Evolutionary conservation across 805 yeast species (phyloP), one percentile per base, ranked within the genome.

Genomic region (Lipomyces orientalis): DNA sequence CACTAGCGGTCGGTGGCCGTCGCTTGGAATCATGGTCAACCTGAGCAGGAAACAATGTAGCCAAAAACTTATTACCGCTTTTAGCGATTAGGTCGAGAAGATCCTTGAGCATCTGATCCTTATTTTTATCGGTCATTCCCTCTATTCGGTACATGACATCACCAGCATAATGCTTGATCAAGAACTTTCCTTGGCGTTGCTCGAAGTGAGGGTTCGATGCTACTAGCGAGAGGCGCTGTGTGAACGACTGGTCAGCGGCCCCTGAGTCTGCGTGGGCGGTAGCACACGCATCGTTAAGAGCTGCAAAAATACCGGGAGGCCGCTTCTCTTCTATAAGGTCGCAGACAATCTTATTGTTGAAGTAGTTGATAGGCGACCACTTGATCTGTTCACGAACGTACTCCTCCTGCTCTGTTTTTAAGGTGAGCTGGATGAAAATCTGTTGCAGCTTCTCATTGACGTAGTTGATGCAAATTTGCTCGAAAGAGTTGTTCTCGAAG

Each of bases 311-410:
- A 67, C 99, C 99, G 0, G 98, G 98, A 0, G 99, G 98, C 76
- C 97, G 87, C 68, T 87, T 87, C 35, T 91, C 90, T 80, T 95
- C 99, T 76, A 95, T 95, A 76, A 95, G 84, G 74, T 95, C 99
- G 82, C 98, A 95, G 37, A 95, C 99, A 73, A 95, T 89, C 80
- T 94, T 89, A 81, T 95, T 95, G 80, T 95, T 95, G 82, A 95
- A 95, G 79, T 93, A 95, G 71, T 95, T 90, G 75, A 95, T 95
- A 29, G 98, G 98, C 12, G 97, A 91, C 99, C 99, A 95, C 78
- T 91, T 86, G 78, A 95, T 95, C 79, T 92, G 90, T 79, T 95
- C 99, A 73, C 90, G 89, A 46, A 92, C 95, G 75, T 95, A 95
- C 77, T 95, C 98, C 72, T 95, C 99, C 81, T 95, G 99, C 80